A percentile compares a stretch with the other conserved stretches of the same genome.
Evolutionary conservation across 352 stramenopile species (phyloP).

Genomic region (Elongisporangium senticosum): DNA sequence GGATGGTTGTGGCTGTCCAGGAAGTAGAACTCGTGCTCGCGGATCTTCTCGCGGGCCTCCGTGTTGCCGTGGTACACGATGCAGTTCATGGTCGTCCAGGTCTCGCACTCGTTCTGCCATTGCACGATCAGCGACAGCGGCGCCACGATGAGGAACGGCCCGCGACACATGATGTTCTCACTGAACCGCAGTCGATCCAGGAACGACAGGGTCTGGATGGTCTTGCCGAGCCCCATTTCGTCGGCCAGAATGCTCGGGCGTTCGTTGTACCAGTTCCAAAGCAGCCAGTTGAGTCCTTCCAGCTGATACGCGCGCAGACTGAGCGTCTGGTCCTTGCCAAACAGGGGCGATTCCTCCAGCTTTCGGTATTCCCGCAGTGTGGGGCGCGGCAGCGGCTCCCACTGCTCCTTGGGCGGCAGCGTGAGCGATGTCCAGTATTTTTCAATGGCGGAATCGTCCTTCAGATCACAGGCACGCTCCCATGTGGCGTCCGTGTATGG

Average conservation of each 20-base stretch:
- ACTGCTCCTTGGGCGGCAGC: slow-evolving; percentile 57
- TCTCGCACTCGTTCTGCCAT: slow-evolving; percentile 99
- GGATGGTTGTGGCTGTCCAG: slow-evolving; percentile 56
- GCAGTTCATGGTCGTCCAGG: slow-evolving; percentile 98
- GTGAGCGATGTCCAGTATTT: slow-evolving; percentile 56
- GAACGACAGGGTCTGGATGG: slow-evolving; percentile 91
- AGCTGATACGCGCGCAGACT: slow-evolving; percentile 79
- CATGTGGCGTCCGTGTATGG: slow-evolving; percentile 85
- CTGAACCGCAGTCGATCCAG: slow-evolving; percentile 90
- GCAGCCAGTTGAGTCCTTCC: slow-evolving; percentile 86
- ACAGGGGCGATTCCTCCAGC: slow-evolving; percentile 68
- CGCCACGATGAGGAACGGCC: slow-evolving; percentile 97
- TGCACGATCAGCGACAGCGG: slow-evolving; percentile 98
- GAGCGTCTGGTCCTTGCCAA: slow-evolving; percentile 71
- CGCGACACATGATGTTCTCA: slow-evolving; percentile 86
- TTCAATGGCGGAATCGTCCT: slow-evolving; percentile 77
- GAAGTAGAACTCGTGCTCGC: slow-evolving; percentile 95
- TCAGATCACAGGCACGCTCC: slow-evolving; percentile 83
- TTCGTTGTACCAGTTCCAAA: slow-evolving; percentile 90
- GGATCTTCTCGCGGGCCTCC: slow-evolving; percentile 90
- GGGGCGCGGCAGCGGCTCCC: slow-evolving; percentile 53
- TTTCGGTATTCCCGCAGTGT: slow-evolving; percentile 83
- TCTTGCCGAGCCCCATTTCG: slow-evolving; percentile 93
- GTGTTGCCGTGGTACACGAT: slow-evolving; percentile 98
- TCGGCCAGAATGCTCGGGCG: slow-evolving; percentile 84